These are phyloP conservation scores for Melanogaster broomeanus DNA, from an alignment of 768 basidiomycete genomes.

Conservation along the genomic window DNA sequence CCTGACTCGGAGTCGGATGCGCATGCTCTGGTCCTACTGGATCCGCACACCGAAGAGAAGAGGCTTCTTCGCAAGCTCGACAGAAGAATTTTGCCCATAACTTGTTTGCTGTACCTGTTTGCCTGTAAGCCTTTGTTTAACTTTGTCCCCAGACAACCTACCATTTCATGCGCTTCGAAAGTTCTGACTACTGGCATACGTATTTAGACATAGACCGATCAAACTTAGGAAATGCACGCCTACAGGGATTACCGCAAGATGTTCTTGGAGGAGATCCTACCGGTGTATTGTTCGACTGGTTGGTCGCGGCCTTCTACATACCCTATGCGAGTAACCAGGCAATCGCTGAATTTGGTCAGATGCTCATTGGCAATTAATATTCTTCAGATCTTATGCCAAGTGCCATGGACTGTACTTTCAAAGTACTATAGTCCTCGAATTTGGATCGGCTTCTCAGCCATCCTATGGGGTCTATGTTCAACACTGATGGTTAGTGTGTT, in stretches of 20 bases:
- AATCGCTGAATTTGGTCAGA: not conserved
- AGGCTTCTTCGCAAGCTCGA: conserved; percentile 67
- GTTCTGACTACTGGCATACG: not conserved
- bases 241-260: conserved; percentile 69
- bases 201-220: conserved; percentile 64
- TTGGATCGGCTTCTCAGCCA: conserved; percentile 68
- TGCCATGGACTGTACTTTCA: conserved; percentile 66
- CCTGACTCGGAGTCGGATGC: conserved; percentile 13
- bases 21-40: conserved; percentile 17
- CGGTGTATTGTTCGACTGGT: conserved; percentile 74
- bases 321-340: conserved; percentile 57
- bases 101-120: conserved; percentile 74
- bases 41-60: conserved; percentile 42
- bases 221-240: conserved; percentile 77
- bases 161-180: not conserved
- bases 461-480: conserved; percentile 75
- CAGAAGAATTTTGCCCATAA: conserved; percentile 64
- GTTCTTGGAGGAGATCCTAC: conserved; percentile 67
- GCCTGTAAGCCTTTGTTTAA: conserved; percentile 55
- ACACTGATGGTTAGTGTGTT: conserved; percentile 58
- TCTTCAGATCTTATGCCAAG: conserved; percentile 69
- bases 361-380: conserved; percentile 1
- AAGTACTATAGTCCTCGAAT: conserved; percentile 69
- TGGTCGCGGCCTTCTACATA: conserved; percentile 77
- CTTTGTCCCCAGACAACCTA: not conserved